Percentiles rank a stretch among this genome's conserved stretches.
These are phyloP conservation scores for Anastatica hierochuntica DNA, from an alignment of 345 rosid species.

Conservation along the genomic window DNA sequence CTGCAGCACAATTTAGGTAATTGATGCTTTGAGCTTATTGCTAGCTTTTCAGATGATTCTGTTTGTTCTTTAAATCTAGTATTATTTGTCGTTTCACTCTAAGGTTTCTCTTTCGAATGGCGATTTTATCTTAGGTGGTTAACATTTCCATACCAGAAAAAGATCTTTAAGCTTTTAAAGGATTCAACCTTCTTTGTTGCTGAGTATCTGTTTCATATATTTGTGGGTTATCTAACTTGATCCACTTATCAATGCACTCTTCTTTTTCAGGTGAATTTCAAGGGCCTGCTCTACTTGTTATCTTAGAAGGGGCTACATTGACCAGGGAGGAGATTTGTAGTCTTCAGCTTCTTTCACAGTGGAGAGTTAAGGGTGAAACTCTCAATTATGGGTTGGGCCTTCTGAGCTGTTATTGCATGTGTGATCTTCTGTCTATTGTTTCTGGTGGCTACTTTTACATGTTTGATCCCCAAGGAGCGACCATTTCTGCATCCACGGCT, in stretches of 20 bases:
- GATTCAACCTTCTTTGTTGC: neutral
- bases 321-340: constrained; percentile 82
- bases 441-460: constrained; percentile 85
- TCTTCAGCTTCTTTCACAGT: constrained; percentile 89
- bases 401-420: constrained; percentile 67
- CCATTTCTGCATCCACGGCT: constrained; percentile 56
- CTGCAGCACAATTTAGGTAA: constrained; percentile 87
- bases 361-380: constrained; percentile 78
- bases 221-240: constrained; percentile 1
- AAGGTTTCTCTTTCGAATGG: neutral
- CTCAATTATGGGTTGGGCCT: constrained; percentile 88
- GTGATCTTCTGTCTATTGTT: constrained; percentile 69
- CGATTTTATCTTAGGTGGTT: neutral
- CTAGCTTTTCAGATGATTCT: neutral
- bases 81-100: neutral
- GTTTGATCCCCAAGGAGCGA: constrained; percentile 85
- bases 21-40: constrained; percentile 11
- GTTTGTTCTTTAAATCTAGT: neutral
- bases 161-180: neutral
- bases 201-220: neutral
- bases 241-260: neutral
- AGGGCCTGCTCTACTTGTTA: constrained; percentile 83
- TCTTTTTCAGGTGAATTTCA: constrained; percentile 71
- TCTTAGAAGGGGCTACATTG: constrained; percentile 80
- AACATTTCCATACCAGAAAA: constrained; percentile 5